Conservation (phyloP, 768 basidiomycete species). For the Xanthoconium purpureum region DNA sequence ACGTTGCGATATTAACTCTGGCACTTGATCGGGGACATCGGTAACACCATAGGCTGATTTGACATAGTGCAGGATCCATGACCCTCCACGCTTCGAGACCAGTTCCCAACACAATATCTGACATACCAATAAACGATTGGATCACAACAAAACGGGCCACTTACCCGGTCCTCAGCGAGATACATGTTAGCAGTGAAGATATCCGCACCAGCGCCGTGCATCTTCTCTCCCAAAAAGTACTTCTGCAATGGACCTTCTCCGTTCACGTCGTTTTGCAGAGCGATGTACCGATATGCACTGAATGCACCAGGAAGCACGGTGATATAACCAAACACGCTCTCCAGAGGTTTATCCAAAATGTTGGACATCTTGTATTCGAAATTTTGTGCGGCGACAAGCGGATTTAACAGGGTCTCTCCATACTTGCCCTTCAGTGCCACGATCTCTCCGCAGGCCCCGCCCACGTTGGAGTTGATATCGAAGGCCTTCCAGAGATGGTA, state of each 20-base stretch:
- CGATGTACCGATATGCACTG: slow-evolving; percentile 88
- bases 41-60: slow-evolving; percentile 91
- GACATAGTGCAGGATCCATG: slow-evolving; percentile 95
- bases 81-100: slow-evolving; percentile 86
- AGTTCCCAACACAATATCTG: slow-evolving; percentile 96
- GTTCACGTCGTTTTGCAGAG: slow-evolving; percentile 76
- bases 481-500: slow-evolving; percentile 96
- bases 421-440: slow-evolving; percentile 88
- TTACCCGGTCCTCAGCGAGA: slow-evolving; percentile 80
- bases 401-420: slow-evolving; percentile 76
- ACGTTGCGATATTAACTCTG: slow-evolving; percentile 92
- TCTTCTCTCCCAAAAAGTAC: slow-evolving; percentile 96
- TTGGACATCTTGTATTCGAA: slow-evolving; percentile 95
- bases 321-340: slow-evolving; percentile 90
- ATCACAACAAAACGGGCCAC: slow-evolving; percentile 17
- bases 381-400: slow-evolving; percentile 87
- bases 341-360: slow-evolving; percentile 89
- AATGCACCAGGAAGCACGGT: slow-evolving; percentile 92
- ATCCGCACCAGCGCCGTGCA: slow-evolving; percentile 84
- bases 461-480: slow-evolving; percentile 87
- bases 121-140: slow-evolving; percentile 15
- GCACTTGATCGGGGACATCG: slow-evolving; percentile 92
- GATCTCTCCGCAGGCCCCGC: slow-evolving; percentile 95
- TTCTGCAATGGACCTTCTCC: slow-evolving; percentile 91
- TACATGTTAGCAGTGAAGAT: slow-evolving; percentile 98